Percentiles rank a stretch among this genome's conserved stretches.
Evolutionary conservation across 768 basidiomycete genomes (phyloP).

Genomic region (Trametes sanguinea): DNA sequence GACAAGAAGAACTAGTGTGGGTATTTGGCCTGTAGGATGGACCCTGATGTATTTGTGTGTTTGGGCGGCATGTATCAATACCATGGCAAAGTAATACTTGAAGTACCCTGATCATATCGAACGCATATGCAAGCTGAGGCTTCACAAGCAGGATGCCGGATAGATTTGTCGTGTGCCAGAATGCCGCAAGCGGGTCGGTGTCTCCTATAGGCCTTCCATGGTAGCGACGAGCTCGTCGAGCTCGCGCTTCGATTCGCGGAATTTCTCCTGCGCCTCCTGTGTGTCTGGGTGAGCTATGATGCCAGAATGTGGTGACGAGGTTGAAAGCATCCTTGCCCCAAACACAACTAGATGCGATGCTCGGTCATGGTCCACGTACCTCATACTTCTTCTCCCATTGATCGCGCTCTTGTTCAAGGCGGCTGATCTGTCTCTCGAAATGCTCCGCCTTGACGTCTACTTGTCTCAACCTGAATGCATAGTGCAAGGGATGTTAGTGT

Average conservation of each 20-base stretch:
- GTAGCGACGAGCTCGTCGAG: conserved; percentile 77
- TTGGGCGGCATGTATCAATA: background rate
- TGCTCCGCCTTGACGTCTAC: conserved; percentile 99
- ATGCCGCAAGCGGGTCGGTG: too few relatives aligned
- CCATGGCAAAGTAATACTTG: background rate
- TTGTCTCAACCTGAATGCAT: conserved; percentile 58
- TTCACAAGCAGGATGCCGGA: too few relatives aligned
- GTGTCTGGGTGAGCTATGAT: background rate
- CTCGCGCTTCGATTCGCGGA: conserved; percentile 71
- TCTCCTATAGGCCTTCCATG: conserved; percentile 55
- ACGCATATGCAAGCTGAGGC: too few relatives aligned
- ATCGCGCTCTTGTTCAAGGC: conserved; percentile 90
- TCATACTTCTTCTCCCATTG: conserved; percentile 93
- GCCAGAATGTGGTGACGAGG: too few relatives aligned
- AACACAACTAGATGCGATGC: conserved; percentile 8
- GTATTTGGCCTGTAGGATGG: conserved; percentile 2
- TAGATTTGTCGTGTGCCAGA: too few relatives aligned
- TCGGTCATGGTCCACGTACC: conserved; percentile 46
- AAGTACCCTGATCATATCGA: too few relatives aligned
- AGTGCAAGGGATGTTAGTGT: too few relatives aligned
- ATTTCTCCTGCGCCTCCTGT: conserved; percentile 74
- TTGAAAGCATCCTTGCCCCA: too few relatives aligned
- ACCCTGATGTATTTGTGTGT: background rate
- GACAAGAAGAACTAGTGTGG: conserved; percentile 19
- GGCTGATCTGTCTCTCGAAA: conserved; percentile 90